Conservation (phyloP, 2,329 filamentous ascomycete species). For the Colletotrichum sp. region DNA sequence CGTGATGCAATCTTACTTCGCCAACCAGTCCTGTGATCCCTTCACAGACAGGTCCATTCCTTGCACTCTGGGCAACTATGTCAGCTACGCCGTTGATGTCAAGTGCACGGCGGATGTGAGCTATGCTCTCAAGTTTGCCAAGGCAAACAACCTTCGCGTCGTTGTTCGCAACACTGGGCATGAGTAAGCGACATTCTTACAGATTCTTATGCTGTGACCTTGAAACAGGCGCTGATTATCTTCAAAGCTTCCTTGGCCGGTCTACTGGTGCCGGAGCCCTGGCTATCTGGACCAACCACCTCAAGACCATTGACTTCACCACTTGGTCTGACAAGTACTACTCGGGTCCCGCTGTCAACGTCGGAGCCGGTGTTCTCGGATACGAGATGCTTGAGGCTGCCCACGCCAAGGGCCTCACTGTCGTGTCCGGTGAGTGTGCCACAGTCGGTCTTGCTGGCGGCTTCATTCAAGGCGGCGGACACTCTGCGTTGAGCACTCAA, state of each 20-base stretch:
- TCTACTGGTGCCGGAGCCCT: slow-evolving; percentile 43
- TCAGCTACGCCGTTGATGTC: slow-evolving; percentile 43
- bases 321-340: slow-evolving; percentile 46
- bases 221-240: background rate
- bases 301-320: slow-evolving; percentile 47
- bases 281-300: slow-evolving; percentile 42
- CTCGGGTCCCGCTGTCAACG: slow-evolving; percentile 53
- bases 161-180: slow-evolving; percentile 39
- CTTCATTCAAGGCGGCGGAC: slow-evolving; percentile 53
- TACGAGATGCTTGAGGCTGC: slow-evolving; percentile 49
- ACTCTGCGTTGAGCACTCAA: slow-evolving; percentile 43
- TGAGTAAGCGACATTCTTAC: slow-evolving; percentile 22
- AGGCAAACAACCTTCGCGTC: slow-evolving; percentile 39
- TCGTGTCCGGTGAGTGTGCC: slow-evolving; percentile 21
- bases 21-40: slow-evolving; percentile 43
- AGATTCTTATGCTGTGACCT: background rate
- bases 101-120: slow-evolving; percentile 33
- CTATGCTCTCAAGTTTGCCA: slow-evolving; percentile 35
- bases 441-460: slow-evolving; percentile 44
- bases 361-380: slow-evolving; percentile 59
- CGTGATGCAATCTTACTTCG: slow-evolving; percentile 44
- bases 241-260: slow-evolving; percentile 32
- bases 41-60: slow-evolving; percentile 41
- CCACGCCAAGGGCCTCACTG: slow-evolving; percentile 23
- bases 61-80: slow-evolving; percentile 51